Evolutionary conservation across 2,329 filamentous ascomycete genomes (phyloP).

Genomic region (Sarocladiaceae sp.): DNA sequence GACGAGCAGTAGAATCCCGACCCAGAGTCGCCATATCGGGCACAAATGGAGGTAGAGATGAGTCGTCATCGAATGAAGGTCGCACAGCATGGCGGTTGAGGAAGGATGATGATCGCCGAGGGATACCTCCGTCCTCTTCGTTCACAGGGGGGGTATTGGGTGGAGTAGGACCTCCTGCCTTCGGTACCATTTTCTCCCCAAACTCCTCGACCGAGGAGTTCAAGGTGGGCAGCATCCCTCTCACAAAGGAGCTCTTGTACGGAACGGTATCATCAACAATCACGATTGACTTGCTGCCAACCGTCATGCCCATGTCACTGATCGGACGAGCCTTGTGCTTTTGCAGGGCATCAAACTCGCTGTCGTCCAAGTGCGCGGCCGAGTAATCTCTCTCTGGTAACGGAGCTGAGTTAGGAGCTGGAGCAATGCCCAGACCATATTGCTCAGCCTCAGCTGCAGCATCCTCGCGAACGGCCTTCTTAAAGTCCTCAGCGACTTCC

Average conservation of each 20-base stretch:
- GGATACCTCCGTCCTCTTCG: conserved; percentile 34
- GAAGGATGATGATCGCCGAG: conserved; percentile 52
- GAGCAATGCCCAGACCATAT: conserved; percentile 14
- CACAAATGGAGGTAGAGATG: conserved; percentile 41
- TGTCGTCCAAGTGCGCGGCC: conserved; percentile 37
- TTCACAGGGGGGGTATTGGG: conserved; percentile 54
- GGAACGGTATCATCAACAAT: conserved; percentile 70
- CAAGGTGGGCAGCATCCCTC: conserved; percentile 36
- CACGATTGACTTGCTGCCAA: conserved; percentile 84
- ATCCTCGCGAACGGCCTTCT: conserved; percentile 67
- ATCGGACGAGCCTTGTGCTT: conserved; percentile 34
- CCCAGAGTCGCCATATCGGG: conserved; percentile 41
- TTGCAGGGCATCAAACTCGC: conserved; percentile 28
- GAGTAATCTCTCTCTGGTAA: conserved; percentile 33
- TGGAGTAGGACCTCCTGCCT: conserved; percentile 52
- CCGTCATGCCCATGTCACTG: conserved; percentile 61
- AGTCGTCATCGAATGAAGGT: conserved; percentile 29
- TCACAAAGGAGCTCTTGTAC: conserved; percentile 45
- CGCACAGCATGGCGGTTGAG: conserved; percentile 43
- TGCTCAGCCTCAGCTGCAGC: conserved; percentile 33
- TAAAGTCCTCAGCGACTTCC: conserved; percentile 73
- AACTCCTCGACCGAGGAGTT: conserved; percentile 50
- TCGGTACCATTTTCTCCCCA: conserved; percentile 45
- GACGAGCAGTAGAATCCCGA: conserved; percentile 16
- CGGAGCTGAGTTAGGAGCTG: conserved; percentile 21